Evolutionary conservation across 805 yeast species (phyloP).

Genomic region (Candida fluviatilis): DNA sequence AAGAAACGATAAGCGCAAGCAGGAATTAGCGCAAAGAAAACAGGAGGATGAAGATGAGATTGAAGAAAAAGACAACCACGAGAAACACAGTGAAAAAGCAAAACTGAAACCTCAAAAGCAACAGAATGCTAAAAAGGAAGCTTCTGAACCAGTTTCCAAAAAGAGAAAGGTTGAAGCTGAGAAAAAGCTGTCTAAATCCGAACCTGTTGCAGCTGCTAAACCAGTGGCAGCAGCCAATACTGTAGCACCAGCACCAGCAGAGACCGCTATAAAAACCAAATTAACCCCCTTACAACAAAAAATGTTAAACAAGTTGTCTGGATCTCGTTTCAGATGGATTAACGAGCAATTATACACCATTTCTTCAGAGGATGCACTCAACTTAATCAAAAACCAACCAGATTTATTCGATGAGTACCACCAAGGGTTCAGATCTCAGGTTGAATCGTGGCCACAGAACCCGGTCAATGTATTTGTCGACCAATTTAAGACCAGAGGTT

Average conservation of each 20-base stretch:
- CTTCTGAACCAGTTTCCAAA: background rate
- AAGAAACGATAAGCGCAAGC: conserved; percentile 7
- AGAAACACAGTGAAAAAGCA: conserved; percentile 6
- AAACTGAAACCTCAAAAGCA: conserved; percentile 6
- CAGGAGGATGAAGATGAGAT: conserved; percentile 9
- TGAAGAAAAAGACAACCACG: conserved; percentile 9
- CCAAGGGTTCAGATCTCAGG: conserved; percentile 92
- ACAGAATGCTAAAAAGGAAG: conserved; percentile 2
- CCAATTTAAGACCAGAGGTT: conserved; percentile 54
- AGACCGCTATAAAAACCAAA: conserved; percentile 24
- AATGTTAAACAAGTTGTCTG: conserved; percentile 92
- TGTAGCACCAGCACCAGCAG: too few relatives aligned
- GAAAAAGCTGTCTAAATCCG: conserved; percentile 6
- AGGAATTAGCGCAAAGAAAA: conserved; percentile 13
- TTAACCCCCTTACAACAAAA: conserved; percentile 88
- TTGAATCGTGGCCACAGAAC: conserved; percentile 96
- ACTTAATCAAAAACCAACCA: conserved; percentile 75
- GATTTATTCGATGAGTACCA: conserved; percentile 90
- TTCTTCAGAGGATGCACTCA: conserved; percentile 70
- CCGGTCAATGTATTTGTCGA: conserved; percentile 90
- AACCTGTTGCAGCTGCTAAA: conserved; percentile 6
- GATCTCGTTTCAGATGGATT: conserved; percentile 96
- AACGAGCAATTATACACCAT: conserved; percentile 95
- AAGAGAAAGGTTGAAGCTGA: conserved; percentile 9
- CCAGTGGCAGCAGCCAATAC: too few relatives aligned